Evolutionary conservation across 1,139 yeast species (phyloP), one percentile per base, ranked within the genome.

Genomic region (Yamadazyma kanchanaburiensis): DNA sequence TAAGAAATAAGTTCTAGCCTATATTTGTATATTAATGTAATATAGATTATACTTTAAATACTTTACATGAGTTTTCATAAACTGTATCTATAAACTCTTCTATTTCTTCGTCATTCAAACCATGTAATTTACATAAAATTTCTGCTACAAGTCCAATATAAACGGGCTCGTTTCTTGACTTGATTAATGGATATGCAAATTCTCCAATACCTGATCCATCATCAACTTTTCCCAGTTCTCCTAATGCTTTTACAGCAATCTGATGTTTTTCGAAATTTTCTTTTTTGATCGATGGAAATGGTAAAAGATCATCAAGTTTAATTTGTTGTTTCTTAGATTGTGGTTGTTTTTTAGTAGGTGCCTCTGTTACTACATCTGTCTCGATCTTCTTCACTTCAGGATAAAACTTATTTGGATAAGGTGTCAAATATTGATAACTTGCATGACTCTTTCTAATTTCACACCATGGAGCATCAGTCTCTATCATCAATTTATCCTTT

Each of bases 381-480:
- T 21, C 32, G 4, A 64, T 32, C n/a, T n/a, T n/a, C n/a, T n/a
- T n/a, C n/a, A n/a, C n/a, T 28, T 60, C 55, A 1, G 85, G 85
- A 40, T 75, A 77, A 35, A 64, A 75, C 14, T 52, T 58, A 45
- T 73, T 77, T 2, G 85, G 85, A 37, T 76, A 73, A 5, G 62
- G 49, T 0, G 75, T 55, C 16, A 84, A 49, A 40, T 60, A 71
- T 40, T 74, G 61, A 54, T 74, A 77, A 12, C 94, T 74, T 3
- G 89, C 88, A 52, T 87, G 96, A 6, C 94, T 71, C 40, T 77
- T 84, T 34, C 94, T 69, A 24, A 91, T 77, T 49, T 89, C 97
- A 60, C 99, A 91, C 98, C 98, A 91, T 1, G 99, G 98, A 1
- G 97, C 89, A 58, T 91, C 97, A 0, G 97, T 89, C 54, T 91